phyloP scores from a whole-genome alignment of 2,329 filamentous ascomycete species.

The Pestalotiopsis sp. region DNA sequence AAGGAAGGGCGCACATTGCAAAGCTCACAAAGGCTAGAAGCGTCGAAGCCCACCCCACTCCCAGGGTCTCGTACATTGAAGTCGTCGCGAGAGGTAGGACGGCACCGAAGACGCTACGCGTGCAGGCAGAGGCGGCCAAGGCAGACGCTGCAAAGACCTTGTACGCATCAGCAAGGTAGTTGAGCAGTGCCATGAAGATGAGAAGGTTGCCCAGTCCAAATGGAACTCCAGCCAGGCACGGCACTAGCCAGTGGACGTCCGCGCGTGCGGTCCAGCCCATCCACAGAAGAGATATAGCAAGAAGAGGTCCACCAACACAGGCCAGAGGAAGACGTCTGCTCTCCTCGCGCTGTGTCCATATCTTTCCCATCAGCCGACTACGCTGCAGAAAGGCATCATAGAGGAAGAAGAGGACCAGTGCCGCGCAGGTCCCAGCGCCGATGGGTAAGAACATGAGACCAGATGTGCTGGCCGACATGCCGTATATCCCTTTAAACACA shows the following conservation, averaged over 20 bases:
- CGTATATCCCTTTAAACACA: conserved; percentile 43
- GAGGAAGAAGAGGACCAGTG: not conserved
- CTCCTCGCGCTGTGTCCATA: conserved; percentile 17
- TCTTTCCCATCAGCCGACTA: not conserved
- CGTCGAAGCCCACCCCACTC: conserved; percentile 44
- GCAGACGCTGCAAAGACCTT: conserved; percentile 54
- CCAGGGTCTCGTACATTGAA: conserved; percentile 49
- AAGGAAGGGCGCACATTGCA: conserved; percentile 27
- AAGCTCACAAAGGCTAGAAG: conserved; percentile 32
- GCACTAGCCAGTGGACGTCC: conserved; percentile 16
- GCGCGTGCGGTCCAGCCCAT: conserved; percentile 19
- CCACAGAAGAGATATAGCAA: conserved; percentile 18
- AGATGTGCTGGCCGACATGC: conserved; percentile 45
- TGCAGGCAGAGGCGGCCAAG: conserved; percentile 61
- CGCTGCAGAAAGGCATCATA: conserved; percentile 3
- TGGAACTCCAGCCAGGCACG: conserved; percentile 15
- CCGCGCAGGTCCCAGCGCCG: not conserved
- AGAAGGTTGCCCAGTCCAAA: conserved; percentile 18
- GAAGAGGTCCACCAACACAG: conserved; percentile 18
- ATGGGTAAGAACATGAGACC: conserved; percentile 33
- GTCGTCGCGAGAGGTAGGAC: conserved; percentile 52
- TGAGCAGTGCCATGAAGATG: conserved; percentile 48
- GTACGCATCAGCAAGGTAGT: conserved; percentile 55
- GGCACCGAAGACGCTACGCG: conserved; percentile 59
- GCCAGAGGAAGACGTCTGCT: conserved; percentile 19